A percentile compares a stretch with the other conserved stretches of the same genome.
Conservation (phyloP, 345 rosid genomes). For the Sonneratia alba region DNA sequence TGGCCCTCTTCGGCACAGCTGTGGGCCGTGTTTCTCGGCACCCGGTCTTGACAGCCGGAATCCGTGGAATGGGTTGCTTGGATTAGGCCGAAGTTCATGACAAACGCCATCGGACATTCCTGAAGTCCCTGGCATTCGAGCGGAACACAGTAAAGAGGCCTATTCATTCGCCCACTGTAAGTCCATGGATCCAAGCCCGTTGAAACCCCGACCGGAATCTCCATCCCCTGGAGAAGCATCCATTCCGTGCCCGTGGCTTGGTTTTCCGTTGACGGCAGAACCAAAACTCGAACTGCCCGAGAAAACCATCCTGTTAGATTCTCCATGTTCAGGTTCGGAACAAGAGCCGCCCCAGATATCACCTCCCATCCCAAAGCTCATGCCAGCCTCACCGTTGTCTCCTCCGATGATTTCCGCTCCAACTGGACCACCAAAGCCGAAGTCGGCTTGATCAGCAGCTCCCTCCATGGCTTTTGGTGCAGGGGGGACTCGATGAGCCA, state of each 20-base stretch:
- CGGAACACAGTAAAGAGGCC: slow-evolving; percentile 1
- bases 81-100: not conserved
- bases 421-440: not conserved
- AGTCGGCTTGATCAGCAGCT: no score
- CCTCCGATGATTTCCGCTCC: not conserved
- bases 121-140: not conserved
- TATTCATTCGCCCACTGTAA: not conserved
- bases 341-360: not conserved
- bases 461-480: not conserved
- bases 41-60: not conserved
- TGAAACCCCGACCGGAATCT: not conserved
- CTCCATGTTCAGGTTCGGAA: no score
- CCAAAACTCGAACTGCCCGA: no score
- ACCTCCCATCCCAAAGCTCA: not conserved
- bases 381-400: not conserved
- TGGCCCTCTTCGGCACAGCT: not conserved
- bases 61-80: not conserved
- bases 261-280: no score
- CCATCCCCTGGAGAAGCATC: not conserved
- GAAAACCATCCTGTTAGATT: no score
- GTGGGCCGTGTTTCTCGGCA: not conserved
- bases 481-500: not conserved
- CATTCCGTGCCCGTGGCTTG: no score
- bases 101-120: not conserved
- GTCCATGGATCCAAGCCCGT: not conserved